Evolutionary conservation across 768 basidiomycete species (phyloP).

Genomic region (Lactifluus echinatus): DNA sequence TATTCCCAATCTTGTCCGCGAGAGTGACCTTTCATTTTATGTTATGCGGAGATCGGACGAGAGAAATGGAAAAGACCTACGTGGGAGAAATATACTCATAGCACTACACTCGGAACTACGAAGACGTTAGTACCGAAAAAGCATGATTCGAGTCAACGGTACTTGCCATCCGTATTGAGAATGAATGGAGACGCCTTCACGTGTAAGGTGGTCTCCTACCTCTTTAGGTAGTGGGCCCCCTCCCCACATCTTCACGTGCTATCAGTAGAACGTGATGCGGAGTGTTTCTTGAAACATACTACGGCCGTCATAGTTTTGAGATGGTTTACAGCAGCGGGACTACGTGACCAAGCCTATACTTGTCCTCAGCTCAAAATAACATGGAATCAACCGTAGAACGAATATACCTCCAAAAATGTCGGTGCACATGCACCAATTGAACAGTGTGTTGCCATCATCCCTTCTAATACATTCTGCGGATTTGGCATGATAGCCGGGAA

Average conservation of each 20-base stretch:
- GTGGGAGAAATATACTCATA: constrained; percentile 20
- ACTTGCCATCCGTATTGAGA: constrained; percentile 23
- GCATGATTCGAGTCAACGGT: background rate
- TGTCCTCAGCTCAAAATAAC: no score
- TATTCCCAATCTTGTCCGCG: constrained; percentile 24
- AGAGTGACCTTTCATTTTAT: background rate
- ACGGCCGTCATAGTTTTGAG: constrained; percentile 22
- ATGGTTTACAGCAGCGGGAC: constrained; percentile 18
- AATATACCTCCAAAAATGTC: constrained; percentile 28
- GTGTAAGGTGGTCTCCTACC: constrained; percentile 22
- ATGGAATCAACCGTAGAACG: background rate
- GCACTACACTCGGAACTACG: constrained; percentile 21
- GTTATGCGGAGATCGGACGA: background rate
- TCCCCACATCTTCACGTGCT: constrained; percentile 24
- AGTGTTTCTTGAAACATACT: constrained; percentile 11
- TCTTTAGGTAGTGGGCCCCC: constrained; percentile 25
- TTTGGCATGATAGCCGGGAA: constrained; percentile 26
- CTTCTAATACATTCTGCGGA: constrained; percentile 26
- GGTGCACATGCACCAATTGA: constrained; percentile 27
- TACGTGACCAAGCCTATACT: constrained; percentile 23
- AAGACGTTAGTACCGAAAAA: background rate
- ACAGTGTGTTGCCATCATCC: constrained; percentile 21
- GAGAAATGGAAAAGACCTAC: constrained; percentile 11
- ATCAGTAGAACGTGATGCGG: background rate
- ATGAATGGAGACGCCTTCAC: constrained; percentile 21